phyloP scores from a whole-genome alignment of 176 grass and related monocot genomes.

The Cenchrus purpureus region DNA sequence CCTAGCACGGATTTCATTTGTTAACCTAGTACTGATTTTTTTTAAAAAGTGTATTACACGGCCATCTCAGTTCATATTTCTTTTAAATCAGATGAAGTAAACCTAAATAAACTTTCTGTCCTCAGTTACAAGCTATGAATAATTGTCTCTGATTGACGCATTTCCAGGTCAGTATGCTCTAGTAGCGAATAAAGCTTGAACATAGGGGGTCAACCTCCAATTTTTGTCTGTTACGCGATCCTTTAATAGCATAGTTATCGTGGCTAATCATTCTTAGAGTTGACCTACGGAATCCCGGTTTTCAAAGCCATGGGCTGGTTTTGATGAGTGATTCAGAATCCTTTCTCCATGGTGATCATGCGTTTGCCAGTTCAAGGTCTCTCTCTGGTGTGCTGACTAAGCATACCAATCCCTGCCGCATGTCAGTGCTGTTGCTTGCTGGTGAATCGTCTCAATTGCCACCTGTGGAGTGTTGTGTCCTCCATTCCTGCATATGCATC shows the following conservation, averaged over 20 bases:
- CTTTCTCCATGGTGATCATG: conserved; percentile 45
- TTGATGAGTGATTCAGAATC: conserved; percentile 54
- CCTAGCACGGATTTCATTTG: background rate
- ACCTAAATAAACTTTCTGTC: background rate
- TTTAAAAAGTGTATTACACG: background rate
- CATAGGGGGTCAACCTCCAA: conserved; percentile 54
- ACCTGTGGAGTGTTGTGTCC: conserved; percentile 26
- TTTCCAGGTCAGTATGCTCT: conserved; percentile 30
- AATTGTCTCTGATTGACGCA: background rate
- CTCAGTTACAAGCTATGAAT: background rate
- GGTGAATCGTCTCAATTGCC: conserved; percentile 41
- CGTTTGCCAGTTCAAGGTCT: conserved; percentile 56
- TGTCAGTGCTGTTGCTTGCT: conserved; percentile 49
- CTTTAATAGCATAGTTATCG: conserved; percentile 40
- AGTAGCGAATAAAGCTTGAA: conserved; percentile 42
- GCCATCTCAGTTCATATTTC: background rate
- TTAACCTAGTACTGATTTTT: conserved; percentile 11
- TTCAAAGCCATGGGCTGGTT: conserved; percentile 56
- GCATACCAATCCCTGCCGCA: conserved; percentile 39
- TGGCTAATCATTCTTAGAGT: conserved; percentile 51
- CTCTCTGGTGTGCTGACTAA: conserved; percentile 53
- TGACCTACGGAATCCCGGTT: conserved; percentile 50
- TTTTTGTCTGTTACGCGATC: conserved; percentile 35
- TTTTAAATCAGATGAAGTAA: background rate
- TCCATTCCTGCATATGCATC: conserved; percentile 14